phyloP scores from a whole-genome alignment of 2,329 filamentous ascomycete genomes.

The Fonsecaea monophora region DNA sequence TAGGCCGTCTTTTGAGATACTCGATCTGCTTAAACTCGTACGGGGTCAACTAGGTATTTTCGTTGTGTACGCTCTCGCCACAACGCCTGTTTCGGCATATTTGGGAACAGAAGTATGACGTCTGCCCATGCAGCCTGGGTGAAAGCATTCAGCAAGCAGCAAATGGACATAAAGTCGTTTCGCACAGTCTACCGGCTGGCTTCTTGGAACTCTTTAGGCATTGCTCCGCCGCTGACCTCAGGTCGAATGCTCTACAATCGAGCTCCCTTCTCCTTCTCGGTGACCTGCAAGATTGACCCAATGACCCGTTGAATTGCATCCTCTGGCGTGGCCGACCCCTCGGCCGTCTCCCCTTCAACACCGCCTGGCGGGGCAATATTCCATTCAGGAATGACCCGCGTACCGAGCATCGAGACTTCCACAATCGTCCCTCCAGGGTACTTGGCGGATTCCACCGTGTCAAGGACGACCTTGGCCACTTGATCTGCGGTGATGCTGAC shows the following conservation, averaged over 20 bases:
- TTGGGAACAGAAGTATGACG: not conserved
- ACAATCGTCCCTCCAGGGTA: conserved; percentile 5
- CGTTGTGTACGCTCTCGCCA: not conserved
- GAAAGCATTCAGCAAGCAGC: conserved; percentile 4
- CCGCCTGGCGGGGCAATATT: not conserved
- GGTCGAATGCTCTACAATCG: not conserved
- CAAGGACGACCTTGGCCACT: conserved; percentile 2
- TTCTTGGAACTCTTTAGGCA: not conserved
- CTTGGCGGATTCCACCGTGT: conserved; percentile 2
- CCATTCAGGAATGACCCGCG: conserved; percentile 4
- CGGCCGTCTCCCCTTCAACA: not conserved
- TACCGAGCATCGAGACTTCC: conserved; percentile 6
- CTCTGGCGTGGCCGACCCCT: not conserved
- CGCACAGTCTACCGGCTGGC: not conserved
- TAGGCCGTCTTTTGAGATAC: too few species aligned
- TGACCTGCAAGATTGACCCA: not conserved
- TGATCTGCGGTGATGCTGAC: conserved; percentile 2
- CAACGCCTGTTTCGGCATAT: not conserved
- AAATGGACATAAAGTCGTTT: conserved; percentile 4
- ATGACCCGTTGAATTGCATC: conserved; percentile 1
- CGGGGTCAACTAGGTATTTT: not conserved
- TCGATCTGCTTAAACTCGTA: too few species aligned
- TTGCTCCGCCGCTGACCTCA: conserved; percentile 2
- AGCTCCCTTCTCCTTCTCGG: not conserved
- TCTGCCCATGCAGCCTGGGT: not conserved